These are phyloP conservation scores for Talaromyces sp. DNA, from an alignment of 2,329 filamentous ascomycete genomes.

Conservation along the genomic window DNA sequence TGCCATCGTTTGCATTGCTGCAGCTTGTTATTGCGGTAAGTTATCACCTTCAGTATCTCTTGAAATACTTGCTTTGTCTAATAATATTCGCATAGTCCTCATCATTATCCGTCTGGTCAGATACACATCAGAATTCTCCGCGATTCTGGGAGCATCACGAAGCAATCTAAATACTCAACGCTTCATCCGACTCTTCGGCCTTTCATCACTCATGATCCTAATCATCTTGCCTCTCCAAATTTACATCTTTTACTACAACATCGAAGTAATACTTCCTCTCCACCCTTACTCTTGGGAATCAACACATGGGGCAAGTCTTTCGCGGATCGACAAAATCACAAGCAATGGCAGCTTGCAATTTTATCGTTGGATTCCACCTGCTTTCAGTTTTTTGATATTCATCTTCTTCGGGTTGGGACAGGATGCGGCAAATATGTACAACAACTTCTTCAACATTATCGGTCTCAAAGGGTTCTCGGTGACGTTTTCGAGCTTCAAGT, in stretches of 20 bases:
- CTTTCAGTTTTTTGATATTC: constrained; percentile 53
- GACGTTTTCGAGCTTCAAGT: constrained; percentile 13
- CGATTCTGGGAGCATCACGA: constrained; percentile 48
- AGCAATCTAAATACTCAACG: constrained; percentile 53
- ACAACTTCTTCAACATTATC: constrained; percentile 38
- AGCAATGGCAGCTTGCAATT: constrained; percentile 43
- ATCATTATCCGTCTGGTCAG: constrained; percentile 56
- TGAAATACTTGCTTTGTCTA: neutral
- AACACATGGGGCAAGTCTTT: constrained; percentile 51
- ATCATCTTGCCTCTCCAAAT: constrained; percentile 50
- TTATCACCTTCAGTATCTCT: neutral
- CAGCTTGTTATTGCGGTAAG: constrained; percentile 55
- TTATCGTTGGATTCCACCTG: constrained; percentile 56
- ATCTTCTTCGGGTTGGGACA: constrained; percentile 60
- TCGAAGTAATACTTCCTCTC: constrained; percentile 29
- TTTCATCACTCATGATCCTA: constrained; percentile 52
- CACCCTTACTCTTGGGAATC: constrained; percentile 49
- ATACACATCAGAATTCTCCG: constrained; percentile 55
- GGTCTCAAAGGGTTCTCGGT: constrained; percentile 37
- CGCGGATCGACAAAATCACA: constrained; percentile 45
- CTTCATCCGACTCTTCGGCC: constrained; percentile 52
- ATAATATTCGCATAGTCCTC: constrained; percentile 41
- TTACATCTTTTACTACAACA: constrained; percentile 47
- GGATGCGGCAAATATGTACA: constrained; percentile 56
- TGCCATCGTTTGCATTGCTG: constrained; percentile 49